Evolutionary conservation across 2,329 filamentous ascomycete genomes (phyloP).

Genomic region (Talaromyces atroroseus): DNA sequence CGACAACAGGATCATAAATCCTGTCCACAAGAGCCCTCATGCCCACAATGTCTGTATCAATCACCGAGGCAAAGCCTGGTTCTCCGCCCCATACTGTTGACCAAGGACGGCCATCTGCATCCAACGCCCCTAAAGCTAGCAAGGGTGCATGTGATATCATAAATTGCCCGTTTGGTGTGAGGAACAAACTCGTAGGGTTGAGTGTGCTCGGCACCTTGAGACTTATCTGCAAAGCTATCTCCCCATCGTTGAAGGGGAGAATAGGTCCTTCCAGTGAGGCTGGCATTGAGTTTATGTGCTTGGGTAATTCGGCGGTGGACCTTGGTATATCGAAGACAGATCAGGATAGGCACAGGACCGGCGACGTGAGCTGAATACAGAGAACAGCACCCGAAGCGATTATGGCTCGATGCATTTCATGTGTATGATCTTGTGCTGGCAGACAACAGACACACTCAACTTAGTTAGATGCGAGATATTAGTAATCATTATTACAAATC

Average conservation of each 20-base stretch:
- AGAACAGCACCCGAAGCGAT: not conserved
- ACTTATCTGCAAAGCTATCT: slow-evolving; percentile 58
- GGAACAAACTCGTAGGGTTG: slow-evolving; percentile 57
- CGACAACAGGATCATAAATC: slow-evolving; percentile 63
- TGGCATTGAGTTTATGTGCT: slow-evolving; percentile 17
- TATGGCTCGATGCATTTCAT: not conserved
- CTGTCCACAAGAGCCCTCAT: slow-evolving; percentile 58
- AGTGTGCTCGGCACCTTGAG: slow-evolving; percentile 53
- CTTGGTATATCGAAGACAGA: not conserved
- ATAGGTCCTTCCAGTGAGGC: slow-evolving; percentile 18
- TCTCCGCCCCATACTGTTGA: slow-evolving; percentile 73
- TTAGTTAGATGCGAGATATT: too few relatives aligned
- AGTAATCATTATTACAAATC: not conserved
- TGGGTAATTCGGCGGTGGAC: not conserved
- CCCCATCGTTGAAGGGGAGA: slow-evolving; percentile 58
- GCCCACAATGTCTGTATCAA: slow-evolving; percentile 60
- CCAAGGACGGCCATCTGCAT: slow-evolving; percentile 63
- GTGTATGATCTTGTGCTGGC: too few relatives aligned
- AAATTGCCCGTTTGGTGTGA: slow-evolving; percentile 4
- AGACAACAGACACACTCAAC: too few relatives aligned
- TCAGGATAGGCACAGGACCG: too few relatives aligned
- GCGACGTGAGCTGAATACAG: too few relatives aligned
- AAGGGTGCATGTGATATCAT: slow-evolving; percentile 44
- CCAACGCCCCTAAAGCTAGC: slow-evolving; percentile 67
- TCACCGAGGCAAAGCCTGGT: slow-evolving; percentile 58